Base-by-base conservation (phyloP, 2,329 filamentous ascomycete species). In the Colletotrichum spinosum region DNA sequence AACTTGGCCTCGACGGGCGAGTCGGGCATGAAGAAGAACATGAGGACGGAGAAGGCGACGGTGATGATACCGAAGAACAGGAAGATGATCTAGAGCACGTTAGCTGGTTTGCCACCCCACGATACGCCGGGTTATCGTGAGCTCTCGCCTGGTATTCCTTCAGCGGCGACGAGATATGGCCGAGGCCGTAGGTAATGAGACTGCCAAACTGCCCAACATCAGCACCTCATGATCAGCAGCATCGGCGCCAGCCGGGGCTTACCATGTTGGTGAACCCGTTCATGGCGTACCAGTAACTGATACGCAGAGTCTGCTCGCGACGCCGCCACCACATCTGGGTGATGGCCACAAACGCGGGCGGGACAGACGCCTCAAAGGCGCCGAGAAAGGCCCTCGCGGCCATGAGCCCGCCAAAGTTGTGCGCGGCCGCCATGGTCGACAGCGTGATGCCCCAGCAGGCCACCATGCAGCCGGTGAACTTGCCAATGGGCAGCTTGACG, bases 11-110 rank as follows among this genome's bases (percentile, higher is more conserved):
- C 81, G 70, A 88, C 83, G 0, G 89, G 88, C 0, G 86, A 88
- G 69, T 91, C 89, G 0, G 89, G 89, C 81, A 91, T 88, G 55
- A 84, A 83, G 15, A 83, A 59, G 74, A 84, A 78, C n/a, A 88
- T 69, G 65, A 83, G 81, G 48, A 82, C 75, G 4, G 78, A 78
- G 5, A 84, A 83, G 0, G 72, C 75, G 0, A 87, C 79, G 0
- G 85, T 86, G 17, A 85, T 73, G 7, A 82, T 68, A 0, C 85
- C 85, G 50, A 84, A 86, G 69, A 85, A 83, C 25, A 87, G 71
- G 68, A 87, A 87, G 13, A 86, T 85, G 57, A 84, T 81, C 78
- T 83, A 65, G 1, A 58, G 25, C 11, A 35, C 4, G 52, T 17
- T n/a, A 7, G 61, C 52, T 11, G 9, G 4, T 25, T 25, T 25